phyloP scores from a whole-genome alignment of 1,284 basidiomycete genomes.

The Fomitopsis pinicola region DNA sequence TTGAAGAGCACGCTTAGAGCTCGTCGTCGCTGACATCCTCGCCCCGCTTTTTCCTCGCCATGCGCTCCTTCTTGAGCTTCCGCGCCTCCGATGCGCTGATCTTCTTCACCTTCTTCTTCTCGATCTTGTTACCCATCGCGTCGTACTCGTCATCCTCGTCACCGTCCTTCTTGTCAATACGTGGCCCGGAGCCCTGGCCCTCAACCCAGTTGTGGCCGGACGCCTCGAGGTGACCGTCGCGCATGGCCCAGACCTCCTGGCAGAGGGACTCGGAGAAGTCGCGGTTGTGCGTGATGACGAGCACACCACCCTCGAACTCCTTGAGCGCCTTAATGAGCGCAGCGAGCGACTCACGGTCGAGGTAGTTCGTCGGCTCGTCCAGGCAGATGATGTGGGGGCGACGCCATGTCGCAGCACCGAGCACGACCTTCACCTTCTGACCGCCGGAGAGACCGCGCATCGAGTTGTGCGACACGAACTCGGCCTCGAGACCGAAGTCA shows the following conservation, averaged over 20 bases:
- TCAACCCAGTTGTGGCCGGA: conserved; percentile 99
- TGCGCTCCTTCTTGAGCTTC: conserved; percentile 95
- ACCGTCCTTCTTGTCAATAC: conserved; percentile 86
- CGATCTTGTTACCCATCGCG: conserved; percentile 96
- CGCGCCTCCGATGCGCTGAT: conserved; percentile 75
- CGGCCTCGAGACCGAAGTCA: conserved; percentile 94
- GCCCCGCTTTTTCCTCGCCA: conserved; percentile 82
- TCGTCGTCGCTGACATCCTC: conserved; percentile 69
- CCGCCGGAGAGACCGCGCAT: conserved; percentile 98
- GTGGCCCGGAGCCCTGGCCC: conserved; percentile 87
- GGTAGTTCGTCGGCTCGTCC: conserved; percentile 97
- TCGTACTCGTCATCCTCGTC: conserved; percentile 90
- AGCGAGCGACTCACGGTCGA: conserved; percentile 96
- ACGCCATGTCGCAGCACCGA: conserved; percentile 98
- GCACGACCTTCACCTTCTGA: conserved; percentile 99
- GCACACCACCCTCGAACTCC: conserved; percentile 95
- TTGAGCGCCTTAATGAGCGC: conserved; percentile 96
- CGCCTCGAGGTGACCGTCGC: conserved; percentile 87
- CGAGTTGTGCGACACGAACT: conserved; percentile 95
- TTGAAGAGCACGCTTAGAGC: conserved; percentile 32
- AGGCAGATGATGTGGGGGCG: conserved; percentile 96
- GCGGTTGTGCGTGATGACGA: conserved; percentile 95
- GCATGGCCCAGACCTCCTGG: conserved; percentile 92
- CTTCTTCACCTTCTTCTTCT: conserved; percentile 83
- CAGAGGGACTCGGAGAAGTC: conserved; percentile 98